Evolutionary conservation across 2,329 filamentous ascomycete species (phyloP).

Genomic region (Talaromyces sp.): DNA sequence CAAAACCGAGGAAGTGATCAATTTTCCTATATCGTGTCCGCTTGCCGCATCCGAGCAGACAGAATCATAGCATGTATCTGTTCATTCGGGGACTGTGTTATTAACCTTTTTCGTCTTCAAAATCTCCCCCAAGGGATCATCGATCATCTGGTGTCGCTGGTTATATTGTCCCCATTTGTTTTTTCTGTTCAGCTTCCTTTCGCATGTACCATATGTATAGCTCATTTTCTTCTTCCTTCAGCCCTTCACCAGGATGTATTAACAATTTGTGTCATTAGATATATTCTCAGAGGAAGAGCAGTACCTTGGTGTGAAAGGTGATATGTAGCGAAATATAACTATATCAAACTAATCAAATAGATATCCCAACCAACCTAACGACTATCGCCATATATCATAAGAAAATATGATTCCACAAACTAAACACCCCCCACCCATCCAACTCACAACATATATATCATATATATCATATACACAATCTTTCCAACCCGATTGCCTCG

Average conservation of each 20-base stretch:
- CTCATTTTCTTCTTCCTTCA: neutral
- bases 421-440: too few relatives aligned
- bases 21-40: neutral
- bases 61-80: slow-evolving; percentile 9
- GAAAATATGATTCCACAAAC: too few relatives aligned
- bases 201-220: slow-evolving; percentile 16
- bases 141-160: slow-evolving; percentile 9
- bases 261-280: slow-evolving; percentile 2
- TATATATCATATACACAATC: neutral
- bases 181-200: neutral
- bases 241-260: slow-evolving; percentile 13
- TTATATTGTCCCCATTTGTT: neutral
- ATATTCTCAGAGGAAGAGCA: neutral
- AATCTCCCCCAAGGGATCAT: neutral
- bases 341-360: too few relatives aligned
- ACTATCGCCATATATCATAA: too few relatives aligned
- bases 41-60: neutral
- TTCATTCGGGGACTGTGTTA: slow-evolving; percentile 13
- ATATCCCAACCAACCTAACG: too few relatives aligned
- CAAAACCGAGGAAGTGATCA: slow-evolving; percentile 1
- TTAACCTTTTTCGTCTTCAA: neutral
- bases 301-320: neutral
- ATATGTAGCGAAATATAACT: neutral
- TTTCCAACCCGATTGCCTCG: neutral
- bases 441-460: neutral